Evolutionary conservation across 129 eudicot species (phyloP).

Genomic region (Tagetes patula): DNA sequence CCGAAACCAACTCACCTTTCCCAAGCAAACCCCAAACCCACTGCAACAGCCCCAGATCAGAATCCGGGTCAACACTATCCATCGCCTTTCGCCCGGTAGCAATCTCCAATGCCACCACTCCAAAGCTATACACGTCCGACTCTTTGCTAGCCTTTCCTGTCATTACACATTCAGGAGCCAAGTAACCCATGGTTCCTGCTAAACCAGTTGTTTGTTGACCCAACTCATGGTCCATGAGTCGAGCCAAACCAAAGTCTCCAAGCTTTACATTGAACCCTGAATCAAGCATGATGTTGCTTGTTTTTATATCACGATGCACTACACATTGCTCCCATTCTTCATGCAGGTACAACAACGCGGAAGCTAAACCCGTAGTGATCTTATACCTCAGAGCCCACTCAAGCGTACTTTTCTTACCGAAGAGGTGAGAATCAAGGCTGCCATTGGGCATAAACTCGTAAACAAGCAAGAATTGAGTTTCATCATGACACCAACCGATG

Average conservation of each 20-base stretch:
- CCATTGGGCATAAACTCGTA: constrained; percentile 73
- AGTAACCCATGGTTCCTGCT: constrained; percentile 61
- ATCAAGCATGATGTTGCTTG: constrained; percentile 70
- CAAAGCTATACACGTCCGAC: constrained; percentile 63
- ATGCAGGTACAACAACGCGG: constrained; percentile 56
- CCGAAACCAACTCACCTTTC: constrained; percentile 41
- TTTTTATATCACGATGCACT: constrained; percentile 68
- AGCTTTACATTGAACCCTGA: constrained; percentile 58
- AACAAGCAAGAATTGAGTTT: constrained; percentile 51
- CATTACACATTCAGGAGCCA: constrained; percentile 56
- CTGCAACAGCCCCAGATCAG: constrained; percentile 38
- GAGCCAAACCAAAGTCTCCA: constrained; percentile 74
- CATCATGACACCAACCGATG: constrained; percentile 72
- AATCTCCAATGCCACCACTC: constrained; percentile 50
- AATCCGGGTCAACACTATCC: constrained; percentile 22
- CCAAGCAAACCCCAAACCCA: constrained; percentile 55
- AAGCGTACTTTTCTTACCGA: constrained; percentile 39
- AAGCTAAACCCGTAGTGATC: constrained; percentile 56
- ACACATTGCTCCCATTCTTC: constrained; percentile 74
- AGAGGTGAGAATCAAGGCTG: constrained; percentile 55
- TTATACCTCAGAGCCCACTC: constrained; percentile 53
- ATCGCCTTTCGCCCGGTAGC: constrained; percentile 42
- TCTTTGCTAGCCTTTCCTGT: constrained; percentile 58
- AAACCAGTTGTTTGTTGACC: constrained; percentile 56
- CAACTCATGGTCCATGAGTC: constrained; percentile 55